phyloP scores from a whole-genome alignment of 768 basidiomycete genomes.

The Termitomyces sp. region DNA sequence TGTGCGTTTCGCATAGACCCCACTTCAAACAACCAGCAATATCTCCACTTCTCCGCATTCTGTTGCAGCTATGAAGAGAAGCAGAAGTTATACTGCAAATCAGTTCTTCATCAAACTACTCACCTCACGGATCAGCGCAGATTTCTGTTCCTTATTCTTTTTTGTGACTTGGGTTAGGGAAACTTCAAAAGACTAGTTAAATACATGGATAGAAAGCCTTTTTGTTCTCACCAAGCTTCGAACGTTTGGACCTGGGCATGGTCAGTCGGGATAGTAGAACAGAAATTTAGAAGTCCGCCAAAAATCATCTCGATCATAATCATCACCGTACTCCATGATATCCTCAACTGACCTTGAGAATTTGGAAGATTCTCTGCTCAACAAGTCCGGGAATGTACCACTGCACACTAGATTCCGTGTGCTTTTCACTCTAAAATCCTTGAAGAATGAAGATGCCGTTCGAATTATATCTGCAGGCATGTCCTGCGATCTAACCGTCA shows the following conservation, averaged over 20 bases:
- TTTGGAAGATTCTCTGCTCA: slow-evolving; percentile 77
- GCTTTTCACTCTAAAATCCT: slow-evolving; percentile 85
- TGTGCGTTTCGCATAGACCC: slow-evolving; percentile 95
- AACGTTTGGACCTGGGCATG: slow-evolving; percentile 89
- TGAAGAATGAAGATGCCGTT: slow-evolving; percentile 76
- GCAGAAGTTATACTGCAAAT: slow-evolving; percentile 2
- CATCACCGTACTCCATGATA: slow-evolving; percentile 16
- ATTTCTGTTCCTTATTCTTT: slow-evolving; percentile 91
- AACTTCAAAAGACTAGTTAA: slow-evolving; percentile 40
- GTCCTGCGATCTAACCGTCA: slow-evolving; percentile 8
- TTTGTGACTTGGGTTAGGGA: slow-evolving; percentile 92
- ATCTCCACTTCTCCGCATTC: slow-evolving; percentile 85
- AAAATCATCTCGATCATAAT: slow-evolving; percentile 30
- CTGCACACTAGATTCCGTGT: slow-evolving; percentile 88
- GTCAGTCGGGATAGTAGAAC: slow-evolving; percentile 16
- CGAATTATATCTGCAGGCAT: slow-evolving; percentile 81
- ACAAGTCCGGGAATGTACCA: slow-evolving; percentile 62
- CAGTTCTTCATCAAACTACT: slow-evolving; percentile 15
- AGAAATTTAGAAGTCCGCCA: slow-evolving; percentile 45
- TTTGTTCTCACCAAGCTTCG: slow-evolving; percentile 69
- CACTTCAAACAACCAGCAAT: slow-evolving; percentile 94
- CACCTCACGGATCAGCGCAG: slow-evolving; percentile 74
- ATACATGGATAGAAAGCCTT: slow-evolving; percentile 3
- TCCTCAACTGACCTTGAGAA: slow-evolving; percentile 51
- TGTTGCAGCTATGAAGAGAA: slow-evolving; percentile 58